Evolutionary conservation across 345 rosid genomes (phyloP), one percentile per base, ranked within the genome.

Genomic region (Stellera chamaejasme): DNA sequence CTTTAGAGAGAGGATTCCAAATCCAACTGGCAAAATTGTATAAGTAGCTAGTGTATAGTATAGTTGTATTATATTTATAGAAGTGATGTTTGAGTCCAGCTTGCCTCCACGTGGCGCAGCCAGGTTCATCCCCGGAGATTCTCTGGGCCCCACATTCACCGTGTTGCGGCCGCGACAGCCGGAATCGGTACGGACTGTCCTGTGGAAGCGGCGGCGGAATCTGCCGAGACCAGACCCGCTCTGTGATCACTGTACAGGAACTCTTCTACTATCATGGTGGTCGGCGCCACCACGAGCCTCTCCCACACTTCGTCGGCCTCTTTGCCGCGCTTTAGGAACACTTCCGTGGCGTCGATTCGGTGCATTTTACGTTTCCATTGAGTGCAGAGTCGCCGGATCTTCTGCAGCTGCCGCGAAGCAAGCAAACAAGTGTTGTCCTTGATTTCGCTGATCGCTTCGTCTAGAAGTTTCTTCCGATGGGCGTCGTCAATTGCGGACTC

Each of bases 291-390:
- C 57, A 91, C 95, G 1, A 53, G 47, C 43, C 65, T 72, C 47
- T 85, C 88, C 98, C 98, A 91, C 0, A 79, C 70, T 46, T 79
- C 79, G 7, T 85, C 77, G 0, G 88, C 81, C 13, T 79, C 87
- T 11, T 61, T 63, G 25, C 92, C 88, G 10, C 66, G 72, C 49
- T 69, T 74, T 28, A 69, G 65, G 47, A 91, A 85, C 12, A 76
- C 90, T 52, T 82, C 87, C 0, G 95, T 82, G 45, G 95, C 98
- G 39, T 91, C 92, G 2, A 91, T 56, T 0, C 84, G 80, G 68
- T 85, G 92, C 81, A 88, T 80, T 9, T 61, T 79, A 92, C 95
- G 66, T 10, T 56, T 73, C 90, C 95, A 72, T 19, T 56, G 58
- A 50, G 60, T 64, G 43, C 69, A 65, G 12, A 88, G 85, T 43